Evolutionary conservation across 768 basidiomycete genomes (phyloP).

Genomic region (Cantharellus cinnabarinus): DNA sequence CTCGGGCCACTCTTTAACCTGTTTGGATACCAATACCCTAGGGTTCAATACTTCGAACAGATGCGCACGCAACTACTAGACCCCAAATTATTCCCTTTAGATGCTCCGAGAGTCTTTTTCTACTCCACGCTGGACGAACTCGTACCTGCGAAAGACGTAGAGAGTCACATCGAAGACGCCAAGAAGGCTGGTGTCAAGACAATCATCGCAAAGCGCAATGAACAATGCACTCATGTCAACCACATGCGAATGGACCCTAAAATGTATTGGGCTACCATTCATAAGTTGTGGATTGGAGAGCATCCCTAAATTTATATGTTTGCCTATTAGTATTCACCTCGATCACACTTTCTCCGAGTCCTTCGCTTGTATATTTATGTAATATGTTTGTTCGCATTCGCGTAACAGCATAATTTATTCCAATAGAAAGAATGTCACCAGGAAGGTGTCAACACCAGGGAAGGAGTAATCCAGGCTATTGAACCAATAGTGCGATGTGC

Average conservation of each 20-base stretch:
- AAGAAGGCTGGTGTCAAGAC: neutral
- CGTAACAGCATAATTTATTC: no score
- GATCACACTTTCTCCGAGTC: no score
- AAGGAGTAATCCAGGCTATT: conserved; percentile 11
- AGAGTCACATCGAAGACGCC: conserved; percentile 7
- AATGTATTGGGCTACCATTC: conserved; percentile 10
- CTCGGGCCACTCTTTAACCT: neutral
- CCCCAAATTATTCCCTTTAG: conserved; percentile 6
- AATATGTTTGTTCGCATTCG: no score
- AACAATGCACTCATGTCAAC: conserved; percentile 8
- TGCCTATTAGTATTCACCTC: no score
- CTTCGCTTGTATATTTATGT: no score
- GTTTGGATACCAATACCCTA: neutral
- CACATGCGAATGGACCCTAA: conserved; percentile 8
- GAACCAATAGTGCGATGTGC: conserved; percentile 64
- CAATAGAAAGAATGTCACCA: no score
- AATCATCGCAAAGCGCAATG: conserved; percentile 5
- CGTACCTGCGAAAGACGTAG: conserved; percentile 9
- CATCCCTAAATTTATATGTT: no score
- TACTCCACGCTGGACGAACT: conserved; percentile 10
- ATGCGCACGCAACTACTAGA: conserved; percentile 4
- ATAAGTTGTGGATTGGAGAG: conserved; percentile 4
- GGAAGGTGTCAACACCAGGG: no score
- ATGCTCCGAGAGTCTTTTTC: conserved; percentile 10
- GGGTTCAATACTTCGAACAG: neutral